A percentile compares a stretch with the other conserved stretches of the same genome.
Evolutionary conservation across 2,329 filamentous ascomycete species (phyloP).

Genomic region (Cytospora leucostoma): DNA sequence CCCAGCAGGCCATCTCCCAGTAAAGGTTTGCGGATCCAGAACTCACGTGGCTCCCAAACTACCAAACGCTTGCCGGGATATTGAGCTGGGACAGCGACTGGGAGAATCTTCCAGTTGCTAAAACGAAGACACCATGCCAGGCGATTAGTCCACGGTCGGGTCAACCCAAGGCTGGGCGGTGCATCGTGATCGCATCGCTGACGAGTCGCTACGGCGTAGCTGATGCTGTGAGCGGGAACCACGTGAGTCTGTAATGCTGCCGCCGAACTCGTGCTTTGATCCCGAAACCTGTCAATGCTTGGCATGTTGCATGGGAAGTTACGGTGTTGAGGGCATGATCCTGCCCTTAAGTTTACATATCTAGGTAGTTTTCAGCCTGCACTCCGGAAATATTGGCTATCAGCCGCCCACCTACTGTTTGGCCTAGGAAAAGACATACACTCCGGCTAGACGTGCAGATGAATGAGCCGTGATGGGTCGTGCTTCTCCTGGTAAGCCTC

Average conservation of each 20-base stretch:
- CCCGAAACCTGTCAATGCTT: neutral
- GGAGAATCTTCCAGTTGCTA: too few species aligned
- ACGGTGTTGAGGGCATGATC: neutral
- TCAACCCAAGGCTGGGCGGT: too few species aligned
- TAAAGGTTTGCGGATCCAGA: neutral
- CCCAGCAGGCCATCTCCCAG: neutral
- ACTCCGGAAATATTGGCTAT: neutral
- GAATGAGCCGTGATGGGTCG: neutral
- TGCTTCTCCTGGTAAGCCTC: neutral
- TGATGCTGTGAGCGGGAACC: too few species aligned
- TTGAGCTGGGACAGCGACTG: too few species aligned
- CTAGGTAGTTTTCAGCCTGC: neutral
- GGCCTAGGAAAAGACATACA: neutral
- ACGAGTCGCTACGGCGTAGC: too few species aligned
- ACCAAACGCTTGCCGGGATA: too few species aligned
- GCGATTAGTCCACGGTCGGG: too few species aligned
- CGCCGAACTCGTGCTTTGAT: neutral
- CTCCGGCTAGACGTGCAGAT: neutral
- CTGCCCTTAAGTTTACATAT: neutral
- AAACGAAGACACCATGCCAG: too few species aligned
- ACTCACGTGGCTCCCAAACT: neutral
- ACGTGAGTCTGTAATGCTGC: neutral
- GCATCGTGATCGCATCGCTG: too few species aligned
- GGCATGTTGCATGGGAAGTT: neutral
- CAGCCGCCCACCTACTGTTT: neutral